Base-by-base conservation (phyloP, 345 rosid genomes). In the Hibiscus mutabilis region DNA sequence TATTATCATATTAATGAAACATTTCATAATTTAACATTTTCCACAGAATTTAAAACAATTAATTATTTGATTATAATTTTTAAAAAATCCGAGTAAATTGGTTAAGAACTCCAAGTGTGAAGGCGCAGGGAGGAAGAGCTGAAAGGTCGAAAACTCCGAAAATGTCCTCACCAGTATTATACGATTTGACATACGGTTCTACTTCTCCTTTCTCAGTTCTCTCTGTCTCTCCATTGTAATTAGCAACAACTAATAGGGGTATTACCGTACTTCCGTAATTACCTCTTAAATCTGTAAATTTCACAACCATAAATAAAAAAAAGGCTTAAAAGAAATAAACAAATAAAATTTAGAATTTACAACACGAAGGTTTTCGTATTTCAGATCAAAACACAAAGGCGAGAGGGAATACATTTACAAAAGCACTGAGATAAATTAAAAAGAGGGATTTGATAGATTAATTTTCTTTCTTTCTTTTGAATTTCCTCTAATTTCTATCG, bases 301-400 rank as follows among this genome's bases (percentile, higher is more conserved):
- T 57, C 29, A 22, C 31, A 22, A 8, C 21, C 9, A 44, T 44
- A 44, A 44, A 44, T 44, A 44, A 7, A 24, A 46, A 46, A 12
- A 56, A 21, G 19, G 5, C 4, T 0, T 11, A 49, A 14, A 3
- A 3, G 10, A 57, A 57, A 14, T 10, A 18, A 63, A 16, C 0
- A 49, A 15, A 15, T 6, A 15, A 15, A 49, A 27, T 4, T 56
- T 53, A 63, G 44, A 27, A 68, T 25, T 66, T 69, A 44, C 49
- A 22, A 76, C 78, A 56, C 79, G 77, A 84, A 80, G 88, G 84
- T 81, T 82, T 46, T 84, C 89, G 76, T 84, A 81, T 75, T 82
- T 84, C 84, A 68, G 89, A 78, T 81, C 84, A 70, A 76, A 83
- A 72, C 74, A 77, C 78, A 72, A 72, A 77, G 71, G 75, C 60